Conservation (phyloP, 2,329 filamentous ascomycete genomes). For the Metarhizium sp. region DNA sequence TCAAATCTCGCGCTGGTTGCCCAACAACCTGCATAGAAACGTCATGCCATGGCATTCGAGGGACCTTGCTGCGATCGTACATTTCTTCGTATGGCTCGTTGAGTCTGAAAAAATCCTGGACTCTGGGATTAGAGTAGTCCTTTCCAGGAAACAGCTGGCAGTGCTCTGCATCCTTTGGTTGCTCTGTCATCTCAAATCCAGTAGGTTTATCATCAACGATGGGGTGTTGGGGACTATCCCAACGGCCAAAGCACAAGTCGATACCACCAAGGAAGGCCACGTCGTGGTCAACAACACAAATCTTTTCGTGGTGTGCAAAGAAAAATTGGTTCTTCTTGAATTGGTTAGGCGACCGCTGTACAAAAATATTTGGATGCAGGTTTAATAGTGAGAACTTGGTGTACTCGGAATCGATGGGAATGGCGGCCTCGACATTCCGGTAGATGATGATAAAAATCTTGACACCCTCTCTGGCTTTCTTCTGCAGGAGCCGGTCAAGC, state of each 20-base stretch:
- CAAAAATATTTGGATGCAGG: slow-evolving; percentile 90
- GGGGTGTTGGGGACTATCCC: slow-evolving; percentile 91
- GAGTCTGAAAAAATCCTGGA: slow-evolving; percentile 89
- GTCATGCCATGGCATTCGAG: slow-evolving; percentile 98
- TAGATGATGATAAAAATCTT: slow-evolving; percentile 98
- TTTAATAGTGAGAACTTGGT: slow-evolving; percentile 95
- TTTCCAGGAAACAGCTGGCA: slow-evolving; percentile 96
- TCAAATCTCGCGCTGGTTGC: slow-evolving; percentile 87
- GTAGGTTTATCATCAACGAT: slow-evolving; percentile 90
- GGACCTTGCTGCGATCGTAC: slow-evolving; percentile 84
- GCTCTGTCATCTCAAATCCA: slow-evolving; percentile 72
- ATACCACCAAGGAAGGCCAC: slow-evolving; percentile 93
- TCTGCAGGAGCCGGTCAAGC: slow-evolving; percentile 83
- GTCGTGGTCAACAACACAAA: slow-evolving; percentile 94
- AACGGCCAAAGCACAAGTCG: slow-evolving; percentile 92
- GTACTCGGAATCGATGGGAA: slow-evolving; percentile 97
- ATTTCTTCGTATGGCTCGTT: slow-evolving; percentile 97
- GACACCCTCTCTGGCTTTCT: slow-evolving; percentile 88
- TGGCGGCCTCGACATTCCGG: slow-evolving; percentile 91
- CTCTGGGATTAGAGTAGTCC: slow-evolving; percentile 93
- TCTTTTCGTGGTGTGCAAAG: slow-evolving; percentile 97
- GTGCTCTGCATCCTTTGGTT: slow-evolving; percentile 80
- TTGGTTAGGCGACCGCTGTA: slow-evolving; percentile 93
- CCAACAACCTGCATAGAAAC: slow-evolving; percentile 97
- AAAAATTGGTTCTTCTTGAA: slow-evolving; percentile 99